Base-by-base conservation (phyloP, 805 yeast genomes). In the Hanseniaspora lachancei region DNA sequence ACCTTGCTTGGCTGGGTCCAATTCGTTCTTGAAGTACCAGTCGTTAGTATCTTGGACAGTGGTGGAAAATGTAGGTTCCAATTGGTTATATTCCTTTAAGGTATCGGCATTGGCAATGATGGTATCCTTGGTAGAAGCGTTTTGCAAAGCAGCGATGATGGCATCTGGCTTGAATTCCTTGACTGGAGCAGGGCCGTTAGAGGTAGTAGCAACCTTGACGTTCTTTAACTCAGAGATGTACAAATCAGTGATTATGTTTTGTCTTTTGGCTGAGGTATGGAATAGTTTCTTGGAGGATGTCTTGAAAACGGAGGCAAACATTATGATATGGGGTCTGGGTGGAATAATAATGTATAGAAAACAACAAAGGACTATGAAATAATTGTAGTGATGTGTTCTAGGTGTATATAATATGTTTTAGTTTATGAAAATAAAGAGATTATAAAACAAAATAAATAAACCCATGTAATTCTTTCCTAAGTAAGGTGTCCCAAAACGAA, bases 161-260 rank as follows among this genome's bases (percentile, higher is more conserved):
- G 77, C 70, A 65, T 97, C 97, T 60, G 81, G 74, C 59, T 76
- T 71, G 93, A 96, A 93, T 64, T 85, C 80, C 73, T 84, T 81
- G 63, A 89, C 91, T 65, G 82, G 88, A 60, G 91, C 83, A 62
- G 86, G 95, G 62, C 78, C 75, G 58, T 85, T 80, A 58, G 84
- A 72, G 55, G 83, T 68, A 59, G 88, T 81, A 58, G 83, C 78
- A 68, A 96, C 89, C 77, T 89, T 88, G 81, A 86, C 89, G 60
- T 81, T 80, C 75, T 83, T 86, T 72, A 93, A 76, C 72, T 89
- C 95, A 70, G 78, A 81, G 67, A 91, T 73, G 76, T 89, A 89
- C 63, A 89, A 78, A 62, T 89, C 96, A 70, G 86, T 78, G 67
- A 89, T 71, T 68, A 85, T 75, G 77, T 53, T 53, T 89, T 72